Base-by-base conservation (phyloP, 768 basidiomycete genomes). In the Boletus sp. region DNA sequence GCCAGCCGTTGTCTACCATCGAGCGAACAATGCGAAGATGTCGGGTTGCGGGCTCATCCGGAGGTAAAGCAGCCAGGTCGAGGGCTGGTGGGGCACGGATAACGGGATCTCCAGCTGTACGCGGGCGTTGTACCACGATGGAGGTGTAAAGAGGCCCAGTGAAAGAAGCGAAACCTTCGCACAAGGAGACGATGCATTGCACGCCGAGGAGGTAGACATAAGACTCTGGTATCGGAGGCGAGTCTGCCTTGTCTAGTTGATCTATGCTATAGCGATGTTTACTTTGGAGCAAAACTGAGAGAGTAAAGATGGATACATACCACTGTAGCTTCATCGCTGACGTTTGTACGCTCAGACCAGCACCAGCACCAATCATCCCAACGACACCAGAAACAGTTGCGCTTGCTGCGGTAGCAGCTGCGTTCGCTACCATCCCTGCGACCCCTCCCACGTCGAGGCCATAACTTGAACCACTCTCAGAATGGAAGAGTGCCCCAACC, bases 231-330 rank as follows among this genome's bases (percentile, higher is more conserved):
- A 98, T 94, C 0, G 85, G 79, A 0, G 97, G 97, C 0, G 94
- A 85, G 63, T 99, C 97, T 0, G 93, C 90, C 71, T 99, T 99
- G 76, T 99, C 96, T 12, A 98, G 83, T 71, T 98, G 97, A 69
- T 99, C 96, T 63, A 99, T 98, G 69, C 95, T 97, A 64, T 5
- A 17, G 1, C 8, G 39, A 24, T 10, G n/a, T 49, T 37, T 20
- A 39, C n/a, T 33, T 55, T 7, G 35, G 8, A 12, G 46, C 9
- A 28, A 29, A 24, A 39, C 18, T 24, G 33, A 35, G 40, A 36
- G 4, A n/a, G 5, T 3, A 1, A 15, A 36, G 14, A 33, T 17
- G 41, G 11, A 20, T 5, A 76, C 84, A 41, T 58, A 94, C 94
- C 95, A 94, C 71, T 94, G 92, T 28, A 97, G 70, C 69, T 94